phyloP scores from a whole-genome alignment of 2,329 filamentous ascomycete species.

The Purpureocillium takamizusanense region DNA sequence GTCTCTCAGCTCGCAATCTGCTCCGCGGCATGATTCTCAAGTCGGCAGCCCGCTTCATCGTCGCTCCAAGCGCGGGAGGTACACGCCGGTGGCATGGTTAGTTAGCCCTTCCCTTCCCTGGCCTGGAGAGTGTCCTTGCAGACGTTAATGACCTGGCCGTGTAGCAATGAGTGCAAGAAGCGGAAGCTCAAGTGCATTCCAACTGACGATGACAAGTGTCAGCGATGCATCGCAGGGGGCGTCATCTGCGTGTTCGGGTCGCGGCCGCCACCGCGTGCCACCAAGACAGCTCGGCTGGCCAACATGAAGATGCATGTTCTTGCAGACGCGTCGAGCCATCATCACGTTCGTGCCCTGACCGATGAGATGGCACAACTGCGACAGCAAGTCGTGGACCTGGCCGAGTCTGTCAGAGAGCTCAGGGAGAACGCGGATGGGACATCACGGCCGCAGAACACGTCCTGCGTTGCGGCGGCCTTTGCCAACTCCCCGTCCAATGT shows the following conservation, averaged over 20 bases:
- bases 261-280: conserved; percentile 10
- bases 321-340: not conserved
- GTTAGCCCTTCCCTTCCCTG: too few species aligned
- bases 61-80: conserved; percentile 23
- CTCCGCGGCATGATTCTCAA: too few species aligned
- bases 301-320: conserved; percentile 7
- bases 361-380: conserved; percentile 19
- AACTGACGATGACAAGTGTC: conserved; percentile 14
- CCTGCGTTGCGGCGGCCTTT: conserved; percentile 3
- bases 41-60: not conserved
- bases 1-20: too few species aligned
- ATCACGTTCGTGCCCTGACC: conserved; percentile 12
- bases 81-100: conserved; percentile 27
- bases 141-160: too few species aligned
- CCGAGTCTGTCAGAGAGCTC: conserved; percentile 16
- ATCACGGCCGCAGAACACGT: conserved; percentile 8
- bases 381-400: conserved; percentile 19
- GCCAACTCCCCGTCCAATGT: conserved; percentile 9
- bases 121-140: too few species aligned
- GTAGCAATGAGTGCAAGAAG: conserved; percentile 29
- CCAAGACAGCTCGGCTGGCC: conserved; percentile 5
- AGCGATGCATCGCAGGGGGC: conserved; percentile 19
- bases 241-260: conserved; percentile 16
- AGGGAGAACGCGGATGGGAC: conserved; percentile 5
- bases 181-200: conserved; percentile 30